phyloP scores from a whole-genome alignment of 768 basidiomycete genomes.

The Strobilomyces confusus region DNA sequence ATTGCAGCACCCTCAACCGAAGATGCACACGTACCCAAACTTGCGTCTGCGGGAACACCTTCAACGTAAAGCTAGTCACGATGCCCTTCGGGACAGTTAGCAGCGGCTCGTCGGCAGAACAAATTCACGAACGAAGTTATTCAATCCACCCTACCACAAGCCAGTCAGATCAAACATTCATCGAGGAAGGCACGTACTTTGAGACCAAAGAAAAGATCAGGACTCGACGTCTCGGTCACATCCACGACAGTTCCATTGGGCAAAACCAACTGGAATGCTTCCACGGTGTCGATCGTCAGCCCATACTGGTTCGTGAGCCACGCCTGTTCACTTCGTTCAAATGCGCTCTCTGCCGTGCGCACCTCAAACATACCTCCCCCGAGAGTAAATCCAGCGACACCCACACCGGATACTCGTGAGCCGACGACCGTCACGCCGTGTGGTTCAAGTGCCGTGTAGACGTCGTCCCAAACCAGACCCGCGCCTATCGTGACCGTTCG shows the following conservation, averaged over 20 bases:
- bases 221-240: slow-evolving; percentile 32
- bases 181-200: slow-evolving; percentile 25
- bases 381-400: slow-evolving; percentile 40
- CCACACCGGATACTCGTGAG: slow-evolving; percentile 34
- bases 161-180: neutral
- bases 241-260: slow-evolving; percentile 37
- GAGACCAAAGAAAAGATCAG: slow-evolving; percentile 39
- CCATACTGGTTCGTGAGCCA: slow-evolving; percentile 63
- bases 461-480: slow-evolving; percentile 62
- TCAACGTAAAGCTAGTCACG: slow-evolving; percentile 54
- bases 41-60: slow-evolving; percentile 48
- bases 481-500: slow-evolving; percentile 54
- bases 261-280: slow-evolving; percentile 52
- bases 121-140: slow-evolving; percentile 47
- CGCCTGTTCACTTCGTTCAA: slow-evolving; percentile 3
- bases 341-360: neutral
- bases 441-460: slow-evolving; percentile 48
- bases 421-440: slow-evolving; percentile 54
- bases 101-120: neutral
- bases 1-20: no score
- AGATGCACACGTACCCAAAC: slow-evolving; percentile 52
- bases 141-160: slow-evolving; percentile 49
- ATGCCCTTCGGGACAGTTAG: slow-evolving; percentile 39
- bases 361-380: slow-evolving; percentile 43
- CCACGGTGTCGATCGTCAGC: slow-evolving; percentile 51